Evolutionary conservation across 306 rosid genomes (phyloP).

Genomic region (Nissolia schottii): DNA sequence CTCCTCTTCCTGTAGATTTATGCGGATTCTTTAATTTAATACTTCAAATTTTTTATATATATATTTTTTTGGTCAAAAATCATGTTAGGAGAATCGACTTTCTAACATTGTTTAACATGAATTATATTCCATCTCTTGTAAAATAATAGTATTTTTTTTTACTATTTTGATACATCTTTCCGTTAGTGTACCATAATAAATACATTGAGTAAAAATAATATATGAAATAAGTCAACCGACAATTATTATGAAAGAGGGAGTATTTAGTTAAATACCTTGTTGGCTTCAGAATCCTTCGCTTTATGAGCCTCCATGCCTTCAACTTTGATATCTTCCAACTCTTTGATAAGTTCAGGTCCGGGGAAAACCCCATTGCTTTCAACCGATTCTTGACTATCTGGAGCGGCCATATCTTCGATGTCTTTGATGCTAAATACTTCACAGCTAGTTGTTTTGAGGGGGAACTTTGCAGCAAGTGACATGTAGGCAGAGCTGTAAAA

Average conservation of each 20-base stretch:
- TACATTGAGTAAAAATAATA: no score
- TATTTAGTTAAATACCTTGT: no score
- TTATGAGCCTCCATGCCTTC: constrained; percentile 6
- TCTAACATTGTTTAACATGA: neutral
- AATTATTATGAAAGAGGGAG: no score
- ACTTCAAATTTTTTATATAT: neutral
- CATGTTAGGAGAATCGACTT: neutral
- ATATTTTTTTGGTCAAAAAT: neutral
- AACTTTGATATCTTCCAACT: neutral
- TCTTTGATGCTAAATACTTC: no score
- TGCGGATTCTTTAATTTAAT: no score
- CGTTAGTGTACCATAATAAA: no score
- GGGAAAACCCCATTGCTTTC: neutral
- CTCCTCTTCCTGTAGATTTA: neutral
- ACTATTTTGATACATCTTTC: no score
- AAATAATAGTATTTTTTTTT: no score
- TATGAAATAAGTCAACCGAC: no score
- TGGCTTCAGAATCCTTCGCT: no score
- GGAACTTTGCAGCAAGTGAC: constrained; percentile 57
- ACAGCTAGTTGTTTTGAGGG: constrained; percentile 7
- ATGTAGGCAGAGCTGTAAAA: constrained; percentile 57
- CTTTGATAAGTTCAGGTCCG: neutral
- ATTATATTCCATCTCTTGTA: no score
- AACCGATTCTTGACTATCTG: neutral
- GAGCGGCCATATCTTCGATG: neutral